Base-by-base conservation (phyloP, 2,329 filamentous ascomycete genomes). In the Botrytis aclada region DNA sequence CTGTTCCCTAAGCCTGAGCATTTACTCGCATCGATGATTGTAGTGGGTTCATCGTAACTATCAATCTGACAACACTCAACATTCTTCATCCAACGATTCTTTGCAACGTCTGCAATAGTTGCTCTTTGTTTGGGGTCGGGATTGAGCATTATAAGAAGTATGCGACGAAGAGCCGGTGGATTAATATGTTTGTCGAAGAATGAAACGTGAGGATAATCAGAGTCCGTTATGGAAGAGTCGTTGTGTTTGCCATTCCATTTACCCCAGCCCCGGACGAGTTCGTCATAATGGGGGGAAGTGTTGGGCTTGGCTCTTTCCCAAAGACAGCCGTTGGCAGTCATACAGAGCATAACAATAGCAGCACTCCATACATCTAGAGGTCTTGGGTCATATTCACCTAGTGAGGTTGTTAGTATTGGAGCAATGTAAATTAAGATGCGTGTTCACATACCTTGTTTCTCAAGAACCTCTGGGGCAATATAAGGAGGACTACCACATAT, bases 401-500 rank as follows among this genome's bases (percentile, higher is more conserved):
- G 43, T 54, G 10, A 41, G 6, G 4, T 18, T 41, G 47, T 69
- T 32, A 69, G 32, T 70, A 63, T 71, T 72, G 74, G 45, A 66
- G 39, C 37, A 34, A 22, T n/a, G 4, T 20, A 45, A 43, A 47
- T 20, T 9, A 45, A 10, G 18, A 39, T 58, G 34, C 45, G 39
- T 45, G 69, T 85, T 82, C 37, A 43, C 65, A 12, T 56, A 78
- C 83, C 82, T 75, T 89, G 85, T 84, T 93, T 93, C 63, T 86
- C 86, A 51, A 96, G 84, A 8, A 97, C 93, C 81, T 97, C 94
- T 1, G 94, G 94, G 0, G 94, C 93, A 78, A 96, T 94, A 81
- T 97, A 97, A 1, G 94, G 94, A 78, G 92, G 86, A 79, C 92
- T 95, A 75, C 94, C 94, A 81, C 93, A 95, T 77, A 97, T 92